phyloP scores from a whole-genome alignment of 129 eudicot genomes.

The Mikania micrantha region DNA sequence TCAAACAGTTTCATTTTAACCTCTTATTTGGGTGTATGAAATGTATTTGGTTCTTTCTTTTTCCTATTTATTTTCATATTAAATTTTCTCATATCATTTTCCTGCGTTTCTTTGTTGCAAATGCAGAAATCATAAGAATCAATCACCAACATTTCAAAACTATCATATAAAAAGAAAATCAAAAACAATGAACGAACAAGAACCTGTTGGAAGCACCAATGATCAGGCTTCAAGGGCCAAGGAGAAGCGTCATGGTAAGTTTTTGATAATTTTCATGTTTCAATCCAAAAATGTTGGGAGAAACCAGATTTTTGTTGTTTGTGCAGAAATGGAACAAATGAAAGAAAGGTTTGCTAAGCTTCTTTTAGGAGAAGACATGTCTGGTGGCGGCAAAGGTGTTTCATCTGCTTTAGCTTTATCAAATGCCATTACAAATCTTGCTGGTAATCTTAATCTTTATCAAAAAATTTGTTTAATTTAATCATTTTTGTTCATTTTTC shows the following conservation, averaged over 20 bases:
- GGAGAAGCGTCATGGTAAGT: constrained; percentile 12
- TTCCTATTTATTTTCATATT: not conserved
- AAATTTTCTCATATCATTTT: not conserved
- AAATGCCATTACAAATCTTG: constrained; percentile 81
- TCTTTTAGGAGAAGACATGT: constrained; percentile 86
- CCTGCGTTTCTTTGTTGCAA: not conserved
- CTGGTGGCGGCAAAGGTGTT: constrained; percentile 90
- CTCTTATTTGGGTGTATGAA: constrained; percentile 16
- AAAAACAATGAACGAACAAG: constrained; percentile 17
- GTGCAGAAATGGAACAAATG: constrained; percentile 61
- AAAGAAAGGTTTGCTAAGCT: constrained; percentile 74
- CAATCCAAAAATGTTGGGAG: not conserved
- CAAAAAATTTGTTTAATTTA: not conserved
- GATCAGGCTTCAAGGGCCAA: constrained; percentile 14
- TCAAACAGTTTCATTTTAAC: constrained; percentile 16
- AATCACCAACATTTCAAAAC: not conserved
- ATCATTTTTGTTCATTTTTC: not conserved
- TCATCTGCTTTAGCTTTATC: constrained; percentile 83
- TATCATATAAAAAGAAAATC: not conserved
- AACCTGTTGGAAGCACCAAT: not conserved
- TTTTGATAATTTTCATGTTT: constrained; percentile 1
- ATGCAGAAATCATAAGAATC: not conserved
- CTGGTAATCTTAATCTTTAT: constrained; percentile 37
- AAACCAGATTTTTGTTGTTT: constrained; percentile 8
- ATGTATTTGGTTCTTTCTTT: not conserved